Conservation (phyloP, 257 asterid species). For the Nicotiana paniculata region DNA sequence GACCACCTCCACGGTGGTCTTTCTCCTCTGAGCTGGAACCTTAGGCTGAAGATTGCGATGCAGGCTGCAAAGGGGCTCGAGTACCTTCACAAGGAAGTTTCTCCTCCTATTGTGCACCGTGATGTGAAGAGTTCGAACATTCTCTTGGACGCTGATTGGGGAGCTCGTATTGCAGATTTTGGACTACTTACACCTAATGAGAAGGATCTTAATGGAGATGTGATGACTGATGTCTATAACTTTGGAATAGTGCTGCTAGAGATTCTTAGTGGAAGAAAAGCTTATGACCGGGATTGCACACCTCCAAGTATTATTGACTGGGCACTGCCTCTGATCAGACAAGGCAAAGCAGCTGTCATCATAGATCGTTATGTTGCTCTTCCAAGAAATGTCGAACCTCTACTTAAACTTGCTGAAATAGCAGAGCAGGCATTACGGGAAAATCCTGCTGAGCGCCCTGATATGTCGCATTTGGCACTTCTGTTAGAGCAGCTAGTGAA, state of each 20-base stretch:
- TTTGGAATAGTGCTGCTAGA: constrained; percentile 87
- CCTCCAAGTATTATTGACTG: constrained; percentile 75
- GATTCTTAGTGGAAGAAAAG: constrained; percentile 82
- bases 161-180: constrained; percentile 68
- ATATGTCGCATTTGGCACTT: constrained; percentile 60
- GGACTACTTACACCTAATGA: constrained; percentile 54
- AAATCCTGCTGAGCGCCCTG: constrained; percentile 48
- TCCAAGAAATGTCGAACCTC: constrained; percentile 85
- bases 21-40: constrained; percentile 62
- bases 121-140: constrained; percentile 77
- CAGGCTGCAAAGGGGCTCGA: constrained; percentile 87
- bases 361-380: constrained; percentile 64
- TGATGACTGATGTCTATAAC: constrained; percentile 59
- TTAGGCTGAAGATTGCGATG: constrained; percentile 64
- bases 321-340: constrained; percentile 71
- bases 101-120: constrained; percentile 83
- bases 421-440: constrained; percentile 73
- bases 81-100: constrained; percentile 64
- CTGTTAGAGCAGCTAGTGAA: constrained; percentile 57
- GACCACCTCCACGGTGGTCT: constrained; percentile 95
- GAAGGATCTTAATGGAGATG: constrained; percentile 40
- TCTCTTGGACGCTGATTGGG: constrained; percentile 80
- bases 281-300: constrained; percentile 54
- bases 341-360: constrained; percentile 76
- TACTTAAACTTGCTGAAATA: constrained; percentile 78